These are phyloP conservation scores for Plasmodium chabaudi DNA, from an alignment of 169 alveolate genomes.

Conservation along the genomic window DNA sequence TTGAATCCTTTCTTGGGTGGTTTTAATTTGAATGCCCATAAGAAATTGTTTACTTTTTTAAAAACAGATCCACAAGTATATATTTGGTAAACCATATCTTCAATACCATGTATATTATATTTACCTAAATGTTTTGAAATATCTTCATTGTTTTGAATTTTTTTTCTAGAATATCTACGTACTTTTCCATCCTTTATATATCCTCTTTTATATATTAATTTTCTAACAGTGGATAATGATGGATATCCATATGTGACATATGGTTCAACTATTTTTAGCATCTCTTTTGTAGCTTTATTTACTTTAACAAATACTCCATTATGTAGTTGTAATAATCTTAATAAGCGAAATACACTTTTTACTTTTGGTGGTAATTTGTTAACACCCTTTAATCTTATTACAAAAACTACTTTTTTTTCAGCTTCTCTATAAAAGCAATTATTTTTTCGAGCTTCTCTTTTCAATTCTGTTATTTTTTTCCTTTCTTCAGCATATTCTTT, in stretches of 20 bases:
- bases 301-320: constrained; percentile 97
- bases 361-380: constrained; percentile 98
- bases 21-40: constrained; percentile 99
- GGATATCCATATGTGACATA: constrained; percentile 99
- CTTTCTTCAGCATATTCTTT: constrained; percentile 83
- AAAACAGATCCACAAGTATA: constrained; percentile 98
- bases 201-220: constrained; percentile 98
- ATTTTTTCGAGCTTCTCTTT: constrained; percentile 86
- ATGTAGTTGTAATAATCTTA: constrained; percentile 98
- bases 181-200: constrained; percentile 91
- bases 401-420: constrained; percentile 96
- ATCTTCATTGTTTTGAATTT: constrained; percentile 80
- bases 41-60: constrained; percentile 98
- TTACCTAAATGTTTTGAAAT: constrained; percentile 82
- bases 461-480: constrained; percentile 78
- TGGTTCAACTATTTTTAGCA: constrained; percentile 97
- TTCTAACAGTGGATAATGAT: constrained; percentile 93
- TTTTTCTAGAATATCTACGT: constrained; percentile 85
- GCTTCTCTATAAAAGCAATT: constrained; percentile 88
- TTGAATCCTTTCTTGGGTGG: constrained; percentile 98
- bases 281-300: constrained; percentile 98
- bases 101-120: constrained; percentile 93
- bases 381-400: constrained; percentile 96
- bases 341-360: constrained; percentile 94
- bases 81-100: constrained; percentile 98